Evolutionary conservation across 202 grass and related monocot genomes (phyloP), one percentile per base, ranked within the genome.

Genomic region (Hordeum pubiflorum): DNA sequence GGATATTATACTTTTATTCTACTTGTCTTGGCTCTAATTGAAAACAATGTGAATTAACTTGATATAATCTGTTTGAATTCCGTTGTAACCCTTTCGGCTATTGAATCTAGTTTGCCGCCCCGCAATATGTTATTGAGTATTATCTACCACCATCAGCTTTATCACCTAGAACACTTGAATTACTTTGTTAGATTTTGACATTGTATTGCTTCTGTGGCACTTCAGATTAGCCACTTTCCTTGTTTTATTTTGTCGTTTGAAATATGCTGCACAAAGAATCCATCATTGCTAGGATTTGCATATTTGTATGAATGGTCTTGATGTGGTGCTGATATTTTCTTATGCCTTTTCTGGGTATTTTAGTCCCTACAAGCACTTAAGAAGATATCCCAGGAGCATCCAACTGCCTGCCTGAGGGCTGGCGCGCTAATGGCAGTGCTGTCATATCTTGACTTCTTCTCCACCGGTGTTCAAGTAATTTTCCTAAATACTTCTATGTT

Each of bases 361-460:
- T 72, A 97, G 94, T 97, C 91, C 43, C 72, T 97, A 77, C 94
- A 97, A 97, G 94, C 94, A 81, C 89, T 97, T 52, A 93, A 91
- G 83, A 97, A 91, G 89, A 93, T 97, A 87, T 97, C 94, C 6
- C 89, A 90, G 81, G 94, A 97, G 65, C 91, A 97, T 74, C 94
- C 94, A 43, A 97, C 94, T 84, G 89, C 91, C 75, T 97, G 94
- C 63, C 88, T 97, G 79, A 85, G 91, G 36, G 94, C 94, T 85
- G 94, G 94, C 64, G 94, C 94, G 1, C 87, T 97, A 77, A 97
- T 97, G 94, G 94, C 91, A 23, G 94, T 97, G 29, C 85, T 97
- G 14, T 97, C 94, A 62, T 97, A 97, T 82, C 94, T 97, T 44
- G 94, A 97, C 76, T 97, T 97, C 67, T 97, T 97, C 81, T 91